Percentiles rank a stretch among this genome's conserved stretches.
These are phyloP conservation scores for Pyrenopolyporus hunteri DNA, from an alignment of 495 filamentous ascomycete species.

Conservation along the genomic window DNA sequence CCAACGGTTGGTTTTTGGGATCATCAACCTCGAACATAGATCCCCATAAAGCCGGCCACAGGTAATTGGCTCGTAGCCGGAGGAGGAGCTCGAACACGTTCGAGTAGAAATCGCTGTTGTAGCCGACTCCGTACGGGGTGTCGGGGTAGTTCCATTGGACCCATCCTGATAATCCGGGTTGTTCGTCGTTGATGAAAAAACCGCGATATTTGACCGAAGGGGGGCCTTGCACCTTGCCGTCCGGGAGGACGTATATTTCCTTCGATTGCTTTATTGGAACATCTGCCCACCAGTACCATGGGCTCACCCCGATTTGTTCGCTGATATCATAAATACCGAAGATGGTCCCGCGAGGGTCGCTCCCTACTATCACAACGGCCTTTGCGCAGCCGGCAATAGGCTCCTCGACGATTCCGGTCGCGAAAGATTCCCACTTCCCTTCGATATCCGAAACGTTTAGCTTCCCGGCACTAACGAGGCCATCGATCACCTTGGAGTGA, in stretches of 20 bases:
- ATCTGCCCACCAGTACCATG: conserved; percentile 81
- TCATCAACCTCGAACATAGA: conserved; percentile 76
- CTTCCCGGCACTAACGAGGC: conserved; percentile 58
- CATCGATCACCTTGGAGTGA: conserved; percentile 64
- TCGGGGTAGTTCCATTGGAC: conserved; percentile 56
- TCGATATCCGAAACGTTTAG: conserved; percentile 60
- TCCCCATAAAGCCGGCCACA: conserved; percentile 77
- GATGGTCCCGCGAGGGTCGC: conserved; percentile 72
- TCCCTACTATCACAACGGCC: conserved; percentile 72
- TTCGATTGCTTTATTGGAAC: conserved; percentile 60
- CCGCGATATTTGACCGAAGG: conserved; percentile 77
- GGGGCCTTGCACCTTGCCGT: conserved; percentile 61
- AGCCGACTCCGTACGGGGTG: conserved; percentile 62
- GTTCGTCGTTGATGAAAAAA: conserved; percentile 81
- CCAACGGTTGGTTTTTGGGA: conserved; percentile 66
- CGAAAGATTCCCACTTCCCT: conserved; percentile 75
- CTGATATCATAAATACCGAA: conserved; percentile 77
- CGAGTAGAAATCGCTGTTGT: conserved; percentile 67
- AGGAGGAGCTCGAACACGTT: conserved; percentile 76
- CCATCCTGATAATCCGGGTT: conserved; percentile 74
- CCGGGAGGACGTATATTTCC: conserved; percentile 61
- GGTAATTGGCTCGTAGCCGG: conserved; percentile 71
- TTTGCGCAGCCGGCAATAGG: conserved; percentile 62
- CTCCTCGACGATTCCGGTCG: conserved; percentile 61
- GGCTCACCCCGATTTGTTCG: conserved; percentile 77